Evolutionary conservation across 257 asterid species (phyloP).

Genomic region (Osmanthus fragrans): DNA sequence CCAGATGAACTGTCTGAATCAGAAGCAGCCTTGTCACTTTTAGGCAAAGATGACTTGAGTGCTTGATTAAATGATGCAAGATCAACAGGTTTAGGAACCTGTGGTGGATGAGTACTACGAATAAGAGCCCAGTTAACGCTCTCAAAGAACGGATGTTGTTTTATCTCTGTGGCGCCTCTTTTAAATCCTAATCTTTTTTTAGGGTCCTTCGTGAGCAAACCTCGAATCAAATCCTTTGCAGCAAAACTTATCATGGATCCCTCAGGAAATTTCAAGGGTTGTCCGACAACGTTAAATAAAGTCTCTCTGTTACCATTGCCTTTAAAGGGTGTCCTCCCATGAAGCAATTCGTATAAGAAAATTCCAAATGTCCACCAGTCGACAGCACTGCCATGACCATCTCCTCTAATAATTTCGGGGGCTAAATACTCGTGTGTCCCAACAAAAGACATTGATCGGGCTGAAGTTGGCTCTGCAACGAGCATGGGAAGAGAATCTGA

Average conservation of each 20-base stretch:
- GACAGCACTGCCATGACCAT: conserved; percentile 96
- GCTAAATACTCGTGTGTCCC: conserved; percentile 96
- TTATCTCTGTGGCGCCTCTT: conserved; percentile 85
- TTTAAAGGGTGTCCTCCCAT: conserved; percentile 87
- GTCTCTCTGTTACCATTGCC: conserved; percentile 86
- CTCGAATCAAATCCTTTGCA: conserved; percentile 85
- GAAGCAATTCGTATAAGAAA: conserved; percentile 76
- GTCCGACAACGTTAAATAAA: conserved; percentile 86
- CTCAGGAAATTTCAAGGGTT: conserved; percentile 67
- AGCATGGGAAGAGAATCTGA: conserved; percentile 66
- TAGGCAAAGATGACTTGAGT: conserved; percentile 41
- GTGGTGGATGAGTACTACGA: conserved; percentile 77
- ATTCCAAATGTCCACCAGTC: conserved; percentile 98
- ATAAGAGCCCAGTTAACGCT: conserved; percentile 89
- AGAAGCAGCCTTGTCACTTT: conserved; percentile 46
- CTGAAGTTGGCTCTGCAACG: conserved; percentile 84
- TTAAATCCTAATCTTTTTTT: conserved; percentile 75
- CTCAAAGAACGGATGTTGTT: conserved; percentile 84
- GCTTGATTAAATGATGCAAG: conserved; percentile 47
- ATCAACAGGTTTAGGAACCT: conserved; percentile 69
- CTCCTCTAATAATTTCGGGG: conserved; percentile 90
- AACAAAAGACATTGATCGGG: conserved; percentile 88
- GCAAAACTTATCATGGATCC: conserved; percentile 63
- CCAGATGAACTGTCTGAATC: conserved; percentile 73
- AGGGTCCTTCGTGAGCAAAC: conserved; percentile 83